Evolutionary conservation across 2,329 filamentous ascomycete genomes (phyloP), one percentile per base, ranked within the genome.

Genomic region (Pseudogymnoascus sp.): DNA sequence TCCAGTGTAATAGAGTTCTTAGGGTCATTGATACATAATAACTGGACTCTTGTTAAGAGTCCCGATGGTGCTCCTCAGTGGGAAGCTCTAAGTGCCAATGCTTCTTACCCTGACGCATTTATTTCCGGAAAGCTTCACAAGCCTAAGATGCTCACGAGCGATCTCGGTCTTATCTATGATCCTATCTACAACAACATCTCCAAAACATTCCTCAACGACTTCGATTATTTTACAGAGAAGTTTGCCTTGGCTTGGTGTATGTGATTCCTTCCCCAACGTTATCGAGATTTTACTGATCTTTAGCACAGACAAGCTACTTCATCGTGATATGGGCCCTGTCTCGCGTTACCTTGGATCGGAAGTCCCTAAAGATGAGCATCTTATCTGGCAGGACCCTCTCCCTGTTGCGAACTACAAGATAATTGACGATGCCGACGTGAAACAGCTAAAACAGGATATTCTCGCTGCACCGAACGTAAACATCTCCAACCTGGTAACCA

Each of bases 291-390:
- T 64, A n/a, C 40, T 84, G 71, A 73, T 76, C 15, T 78, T 79
- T 57, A 82, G 82, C 31, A 84, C 82, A 82, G 84, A 84, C 78
- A 86, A 85, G 78, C 77, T 85, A 63, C 76, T 84, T 44, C 83
- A 85, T 75, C 82, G 83, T 76, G 83, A 85, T 70, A 82, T 85
- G 80, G 83, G 83, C 31, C 83, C 60, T 79, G 81, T 65, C 73
- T 50, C 78, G 28, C 81, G 82, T 72, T 85, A 81, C 78, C 70
- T 84, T 65, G 83, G 83, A 36, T 82, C 83, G 2, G 83, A 85
- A 71, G 77, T 85, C 44, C 83, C 83, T 47, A 76, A 77, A 64
- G 82, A 85, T 74, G 75, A 78, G 10, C 42, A 44, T n/a, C 74
- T 80, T 42, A 69, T 82, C 68, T 85, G 83, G 83, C 80, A 85